A percentile compares a stretch with the other conserved stretches of the same genome.
phyloP scores from a whole-genome alignment of 1,284 basidiomycete species.

The Fomes fomentarius region DNA sequence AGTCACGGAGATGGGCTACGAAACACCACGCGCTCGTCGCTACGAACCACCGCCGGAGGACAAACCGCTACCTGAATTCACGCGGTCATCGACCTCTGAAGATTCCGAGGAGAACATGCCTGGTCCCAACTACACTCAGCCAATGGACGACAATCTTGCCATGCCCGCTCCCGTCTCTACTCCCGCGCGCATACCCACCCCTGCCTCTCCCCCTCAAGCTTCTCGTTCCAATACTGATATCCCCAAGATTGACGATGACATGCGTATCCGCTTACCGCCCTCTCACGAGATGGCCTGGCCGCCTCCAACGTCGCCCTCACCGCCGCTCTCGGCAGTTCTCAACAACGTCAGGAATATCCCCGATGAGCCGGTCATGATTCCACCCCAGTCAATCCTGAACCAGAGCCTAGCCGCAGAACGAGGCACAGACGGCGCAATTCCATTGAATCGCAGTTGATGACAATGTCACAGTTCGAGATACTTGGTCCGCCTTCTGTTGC shows the following conservation, averaged over 20 bases:
- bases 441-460: conserved; percentile 45
- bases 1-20: conserved; percentile 19
- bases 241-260: conserved; percentile 48
- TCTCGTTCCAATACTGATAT: conserved; percentile 12
- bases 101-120: conserved; percentile 15
- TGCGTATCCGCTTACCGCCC: conserved; percentile 54
- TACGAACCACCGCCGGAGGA: conserved; percentile 15
- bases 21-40: conserved; percentile 12
- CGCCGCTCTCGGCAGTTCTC: conserved; percentile 23
- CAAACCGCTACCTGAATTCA: no score
- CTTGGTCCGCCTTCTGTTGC: conserved; percentile 40
- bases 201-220: conserved; percentile 7
- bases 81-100: conserved; percentile 21
- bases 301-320: conserved; percentile 34
- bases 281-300: conserved; percentile 53
- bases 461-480: conserved; percentile 51
- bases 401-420: conserved; percentile 18
- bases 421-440: conserved; percentile 40
- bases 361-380: conserved; percentile 41
- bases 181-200: conserved; percentile 21
- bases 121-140: conserved; percentile 19
- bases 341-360: conserved; percentile 33
- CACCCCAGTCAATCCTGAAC: conserved; percentile 28
- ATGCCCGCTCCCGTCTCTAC: conserved; percentile 15
- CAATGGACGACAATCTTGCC: conserved; percentile 15